Conservation (phyloP, 495 filamentous ascomycete genomes). For the Aspergillus campestris region DNA sequence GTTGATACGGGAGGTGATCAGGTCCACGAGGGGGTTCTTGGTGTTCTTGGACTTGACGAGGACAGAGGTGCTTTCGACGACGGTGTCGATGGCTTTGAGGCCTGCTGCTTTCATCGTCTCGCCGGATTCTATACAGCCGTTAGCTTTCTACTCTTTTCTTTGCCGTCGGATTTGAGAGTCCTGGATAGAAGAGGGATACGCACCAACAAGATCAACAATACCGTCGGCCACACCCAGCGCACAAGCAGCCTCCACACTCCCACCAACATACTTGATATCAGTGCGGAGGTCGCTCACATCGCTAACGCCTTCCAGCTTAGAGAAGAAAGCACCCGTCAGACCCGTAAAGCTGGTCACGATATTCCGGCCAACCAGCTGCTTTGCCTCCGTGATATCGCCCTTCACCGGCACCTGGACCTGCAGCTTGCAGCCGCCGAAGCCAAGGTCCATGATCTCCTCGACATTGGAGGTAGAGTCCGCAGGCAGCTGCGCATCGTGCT, state of each 20-base stretch:
- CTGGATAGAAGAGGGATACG: constrained; percentile 4
- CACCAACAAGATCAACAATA: constrained; percentile 95
- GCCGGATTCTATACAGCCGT: constrained; percentile 65
- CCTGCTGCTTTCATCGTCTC: constrained; percentile 97
- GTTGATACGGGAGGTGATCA: constrained; percentile 73
- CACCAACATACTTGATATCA: constrained; percentile 85
- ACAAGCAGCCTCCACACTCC: constrained; percentile 94
- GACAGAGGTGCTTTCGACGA: constrained; percentile 75
- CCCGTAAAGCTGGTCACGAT: constrained; percentile 92
- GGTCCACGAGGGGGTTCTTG: constrained; percentile 70
- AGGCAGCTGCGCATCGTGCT: constrained; percentile 70
- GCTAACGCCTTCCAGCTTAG: constrained; percentile 51
- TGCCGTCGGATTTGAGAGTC: neutral
- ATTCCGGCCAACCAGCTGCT: constrained; percentile 84
- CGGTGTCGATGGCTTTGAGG: constrained; percentile 92
- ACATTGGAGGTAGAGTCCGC: constrained; percentile 53
- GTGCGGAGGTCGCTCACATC: constrained; percentile 38
- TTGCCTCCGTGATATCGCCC: constrained; percentile 56
- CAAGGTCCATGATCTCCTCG: constrained; percentile 78
- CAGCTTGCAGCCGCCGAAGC: constrained; percentile 83
- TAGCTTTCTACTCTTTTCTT: neutral
- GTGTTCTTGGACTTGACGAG: constrained; percentile 86
- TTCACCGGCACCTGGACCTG: constrained; percentile 94
- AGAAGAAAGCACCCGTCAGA: constrained; percentile 74
- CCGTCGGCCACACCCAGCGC: constrained; percentile 93